These are phyloP conservation scores for Mariannaea sp. DNA, from an alignment of 2,329 filamentous ascomycete genomes.

Conservation along the genomic window DNA sequence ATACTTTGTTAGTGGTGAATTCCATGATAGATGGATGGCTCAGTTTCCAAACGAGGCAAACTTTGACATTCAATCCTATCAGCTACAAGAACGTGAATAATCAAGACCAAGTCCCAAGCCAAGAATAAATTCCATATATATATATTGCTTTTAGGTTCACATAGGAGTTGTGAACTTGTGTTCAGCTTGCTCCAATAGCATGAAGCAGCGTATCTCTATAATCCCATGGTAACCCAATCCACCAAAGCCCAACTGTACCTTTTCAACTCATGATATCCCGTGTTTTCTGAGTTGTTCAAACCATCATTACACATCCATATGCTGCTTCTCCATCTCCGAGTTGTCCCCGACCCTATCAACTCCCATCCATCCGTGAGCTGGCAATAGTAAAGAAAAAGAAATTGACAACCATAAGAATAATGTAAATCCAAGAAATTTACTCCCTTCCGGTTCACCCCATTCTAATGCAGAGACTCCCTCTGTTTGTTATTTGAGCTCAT, in stretches of 20 bases:
- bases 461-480: background rate
- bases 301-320: background rate
- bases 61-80: too few relatives aligned
- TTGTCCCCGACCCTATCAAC: background rate
- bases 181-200: background rate
- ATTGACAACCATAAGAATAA: background rate
- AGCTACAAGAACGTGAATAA: too few relatives aligned
- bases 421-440: background rate
- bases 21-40: too few relatives aligned
- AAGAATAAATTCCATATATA: too few relatives aligned
- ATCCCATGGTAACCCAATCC: background rate
- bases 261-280: background rate
- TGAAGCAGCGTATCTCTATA: background rate
- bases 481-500: background rate
- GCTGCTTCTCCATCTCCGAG: background rate
- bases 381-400: too few relatives aligned
- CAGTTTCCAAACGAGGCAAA: too few relatives aligned
- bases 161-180: background rate
- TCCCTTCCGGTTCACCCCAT: background rate
- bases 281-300: background rate
- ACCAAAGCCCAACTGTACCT: background rate
- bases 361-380: background rate
- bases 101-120: too few relatives aligned
- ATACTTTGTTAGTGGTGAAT: too few relatives aligned
- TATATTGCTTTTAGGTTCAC: background rate